These are phyloP conservation scores for Neurospora terricola DNA, from an alignment of 495 filamentous ascomycete genomes.

Conservation along the genomic window DNA sequence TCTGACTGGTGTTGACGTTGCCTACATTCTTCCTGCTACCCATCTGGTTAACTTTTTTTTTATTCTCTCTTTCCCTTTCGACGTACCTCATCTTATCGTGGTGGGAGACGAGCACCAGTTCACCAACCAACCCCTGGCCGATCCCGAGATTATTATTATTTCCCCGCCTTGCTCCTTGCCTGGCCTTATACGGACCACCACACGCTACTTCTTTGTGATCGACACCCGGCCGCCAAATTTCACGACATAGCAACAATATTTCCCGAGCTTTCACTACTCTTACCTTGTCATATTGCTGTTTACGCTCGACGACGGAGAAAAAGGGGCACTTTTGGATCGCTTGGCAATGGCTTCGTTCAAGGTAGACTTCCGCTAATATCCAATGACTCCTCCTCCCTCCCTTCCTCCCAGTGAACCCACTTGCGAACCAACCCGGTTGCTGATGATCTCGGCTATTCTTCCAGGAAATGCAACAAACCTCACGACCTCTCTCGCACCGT, in stretches of 20 bases:
- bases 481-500: constrained; percentile 41
- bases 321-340: constrained; percentile 9
- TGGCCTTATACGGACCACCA: constrained; percentile 8
- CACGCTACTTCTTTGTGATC: constrained; percentile 3
- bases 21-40: neutral
- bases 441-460: constrained; percentile 26
- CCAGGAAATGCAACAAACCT: constrained; percentile 39
- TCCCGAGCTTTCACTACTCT: neutral
- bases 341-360: constrained; percentile 45
- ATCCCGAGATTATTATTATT: constrained; percentile 29
- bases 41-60: constrained; percentile 17
- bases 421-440: constrained; percentile 14
- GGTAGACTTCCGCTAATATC: constrained; percentile 27
- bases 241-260: neutral
- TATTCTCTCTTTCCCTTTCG: constrained; percentile 6
- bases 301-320: neutral
- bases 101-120: neutral
- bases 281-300: neutral
- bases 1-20: neutral
- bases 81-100: neutral
- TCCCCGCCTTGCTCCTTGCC: constrained; percentile 13
- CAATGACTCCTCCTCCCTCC: constrained; percentile 17
- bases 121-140: constrained; percentile 12
- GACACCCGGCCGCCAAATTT: neutral
- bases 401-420: constrained; percentile 6